Percentiles rank a stretch among this genome's conserved stretches.
These are phyloP conservation scores for Podaxis mareebaensis DNA, from an alignment of 768 basidiomycete species.

Conservation along the genomic window DNA sequence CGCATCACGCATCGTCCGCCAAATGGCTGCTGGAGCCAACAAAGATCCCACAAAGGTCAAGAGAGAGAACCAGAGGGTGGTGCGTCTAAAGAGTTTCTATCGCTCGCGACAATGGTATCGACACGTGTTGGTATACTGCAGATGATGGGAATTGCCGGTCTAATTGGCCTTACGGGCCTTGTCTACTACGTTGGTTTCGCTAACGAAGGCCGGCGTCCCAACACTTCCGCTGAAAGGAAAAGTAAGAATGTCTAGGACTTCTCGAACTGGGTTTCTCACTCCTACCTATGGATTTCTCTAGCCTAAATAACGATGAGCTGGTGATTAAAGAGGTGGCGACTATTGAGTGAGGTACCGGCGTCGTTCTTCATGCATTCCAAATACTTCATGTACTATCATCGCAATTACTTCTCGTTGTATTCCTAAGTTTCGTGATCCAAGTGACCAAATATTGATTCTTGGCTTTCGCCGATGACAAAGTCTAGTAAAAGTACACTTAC, in stretches of 20 bases:
- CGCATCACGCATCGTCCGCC: slow-evolving; percentile 12
- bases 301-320: slow-evolving; percentile 5
- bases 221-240: slow-evolving; percentile 1
- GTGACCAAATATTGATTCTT: neutral
- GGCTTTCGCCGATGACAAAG: neutral
- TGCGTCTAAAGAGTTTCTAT: neutral
- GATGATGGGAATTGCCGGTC: slow-evolving; percentile 7
- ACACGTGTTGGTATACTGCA: neutral
- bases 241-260: neutral
- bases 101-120: neutral
- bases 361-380: neutral
- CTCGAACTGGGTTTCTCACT: neutral
- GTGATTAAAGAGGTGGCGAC: slow-evolving; percentile 11
- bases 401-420: neutral
- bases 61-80: slow-evolving; percentile 15
- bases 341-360: neutral
- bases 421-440: neutral
- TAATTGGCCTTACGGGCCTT: slow-evolving; percentile 11
- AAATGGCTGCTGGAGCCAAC: slow-evolving; percentile 13
- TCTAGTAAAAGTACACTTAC: neutral
- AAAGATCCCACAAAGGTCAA: slow-evolving; percentile 6
- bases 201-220: neutral
- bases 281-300: slow-evolving; percentile 4
- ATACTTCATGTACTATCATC: neutral
- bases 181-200: slow-evolving; percentile 12